Conservation (phyloP, 1,284 basidiomycete genomes). For the Cryptococcus sp. region DNA sequence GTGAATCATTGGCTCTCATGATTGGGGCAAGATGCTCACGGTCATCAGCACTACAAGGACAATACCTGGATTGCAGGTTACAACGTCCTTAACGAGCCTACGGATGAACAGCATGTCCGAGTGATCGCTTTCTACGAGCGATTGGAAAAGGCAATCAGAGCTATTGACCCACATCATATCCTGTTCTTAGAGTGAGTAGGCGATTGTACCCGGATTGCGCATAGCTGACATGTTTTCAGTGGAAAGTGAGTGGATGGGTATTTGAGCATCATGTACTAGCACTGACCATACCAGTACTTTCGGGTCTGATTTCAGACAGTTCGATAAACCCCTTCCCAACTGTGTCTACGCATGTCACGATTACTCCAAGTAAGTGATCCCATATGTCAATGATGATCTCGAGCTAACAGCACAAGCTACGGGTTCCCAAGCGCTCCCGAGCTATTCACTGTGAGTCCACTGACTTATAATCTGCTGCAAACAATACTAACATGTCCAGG, state of each 20-base stretch:
- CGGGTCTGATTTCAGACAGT: conserved; percentile 66
- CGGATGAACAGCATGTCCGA: conserved; percentile 52
- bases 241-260: background rate
- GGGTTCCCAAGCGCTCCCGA: conserved; percentile 66
- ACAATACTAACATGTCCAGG: conserved; percentile 3
- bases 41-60: conserved; percentile 56
- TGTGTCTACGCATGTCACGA: conserved; percentile 73
- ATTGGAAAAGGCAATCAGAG: conserved; percentile 60
- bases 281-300: conserved; percentile 55
- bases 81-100: conserved; percentile 71
- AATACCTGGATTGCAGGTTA: conserved; percentile 62
- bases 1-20: background rate
- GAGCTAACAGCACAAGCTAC: conserved; percentile 14
- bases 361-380: conserved; percentile 49
- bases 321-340: conserved; percentile 52
- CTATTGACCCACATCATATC: conserved; percentile 62
- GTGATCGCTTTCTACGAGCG: conserved; percentile 62
- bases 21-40: background rate
- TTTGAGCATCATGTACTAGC: background rate
- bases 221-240: background rate
- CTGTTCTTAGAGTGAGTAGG: conserved; percentile 36
- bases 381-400: background rate
- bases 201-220: background rate
- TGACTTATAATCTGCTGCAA: background rate
- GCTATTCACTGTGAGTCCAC: conserved; percentile 25